Percentiles rank a stretch among this genome's conserved stretches.
These are phyloP conservation scores for Tolypocladium ovalisporum DNA, from an alignment of 2,329 filamentous ascomycete genomes.

Conservation along the genomic window DNA sequence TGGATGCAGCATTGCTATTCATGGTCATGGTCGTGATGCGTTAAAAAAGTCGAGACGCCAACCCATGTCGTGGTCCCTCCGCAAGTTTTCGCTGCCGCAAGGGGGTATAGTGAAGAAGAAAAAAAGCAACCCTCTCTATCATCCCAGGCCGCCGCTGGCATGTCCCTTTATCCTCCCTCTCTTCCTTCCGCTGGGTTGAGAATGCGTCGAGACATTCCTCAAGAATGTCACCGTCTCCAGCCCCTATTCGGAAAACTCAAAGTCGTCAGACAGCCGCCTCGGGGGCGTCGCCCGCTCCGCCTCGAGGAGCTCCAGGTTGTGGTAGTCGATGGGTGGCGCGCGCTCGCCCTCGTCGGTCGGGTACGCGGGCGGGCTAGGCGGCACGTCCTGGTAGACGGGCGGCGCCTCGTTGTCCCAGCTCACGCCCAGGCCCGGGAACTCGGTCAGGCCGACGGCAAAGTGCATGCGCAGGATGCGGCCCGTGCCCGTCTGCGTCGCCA, in stretches of 20 bases:
- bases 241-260: not conserved
- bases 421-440: slow-evolving; percentile 77
- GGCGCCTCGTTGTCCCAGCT: slow-evolving; percentile 96
- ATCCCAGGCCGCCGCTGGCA: not conserved
- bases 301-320: slow-evolving; percentile 23
- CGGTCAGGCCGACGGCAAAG: slow-evolving; percentile 73
- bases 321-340: slow-evolving; percentile 26
- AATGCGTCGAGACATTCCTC: not conserved
- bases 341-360: slow-evolving; percentile 11
- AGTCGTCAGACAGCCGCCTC: not conserved
- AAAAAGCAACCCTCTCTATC: not conserved
- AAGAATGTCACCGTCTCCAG: not conserved
- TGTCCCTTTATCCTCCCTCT: not conserved
- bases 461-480: slow-evolving; percentile 88
- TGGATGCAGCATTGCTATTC: not conserved
- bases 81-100: not conserved
- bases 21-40: not conserved
- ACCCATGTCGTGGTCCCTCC: not conserved
- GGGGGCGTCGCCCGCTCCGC: slow-evolving; percentile 10
- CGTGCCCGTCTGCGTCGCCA: slow-evolving; percentile 77
- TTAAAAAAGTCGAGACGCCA: not conserved
- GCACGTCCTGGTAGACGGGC: slow-evolving; percentile 88
- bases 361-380: slow-evolving; percentile 71
- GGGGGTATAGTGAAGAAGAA: not conserved
- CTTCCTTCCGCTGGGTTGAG: not conserved